These are phyloP conservation scores for Paramecium sexaurelia DNA, from an alignment of 73 alveolate genomes.

Conservation along the genomic window DNA sequence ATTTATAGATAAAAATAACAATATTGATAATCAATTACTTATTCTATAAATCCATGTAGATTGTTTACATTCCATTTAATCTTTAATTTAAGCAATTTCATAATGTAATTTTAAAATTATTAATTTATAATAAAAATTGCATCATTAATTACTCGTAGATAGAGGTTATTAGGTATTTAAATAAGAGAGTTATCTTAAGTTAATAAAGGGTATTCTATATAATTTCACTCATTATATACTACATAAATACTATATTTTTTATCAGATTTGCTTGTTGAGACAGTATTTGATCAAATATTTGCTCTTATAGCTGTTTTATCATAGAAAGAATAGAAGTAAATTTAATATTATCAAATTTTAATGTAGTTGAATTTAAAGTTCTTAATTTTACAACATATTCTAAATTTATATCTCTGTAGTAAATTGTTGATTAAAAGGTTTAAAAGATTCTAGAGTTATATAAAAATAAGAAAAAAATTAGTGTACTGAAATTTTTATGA, in stretches of 20 bases:
- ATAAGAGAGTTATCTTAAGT: not conserved
- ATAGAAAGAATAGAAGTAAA: slow-evolving; percentile 31
- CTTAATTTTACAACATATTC: slow-evolving; percentile 30
- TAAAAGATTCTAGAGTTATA: slow-evolving; percentile 27
- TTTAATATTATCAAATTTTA: slow-evolving; percentile 33
- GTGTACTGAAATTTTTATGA: not conserved
- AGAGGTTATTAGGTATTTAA: slow-evolving; percentile 16
- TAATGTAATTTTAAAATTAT: slow-evolving; percentile 31
- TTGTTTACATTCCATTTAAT: slow-evolving; percentile 50
- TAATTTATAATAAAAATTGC: slow-evolving; percentile 43
- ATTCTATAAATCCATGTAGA: not conserved
- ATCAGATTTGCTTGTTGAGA: slow-evolving; percentile 32
- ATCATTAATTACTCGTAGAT: slow-evolving; percentile 34
- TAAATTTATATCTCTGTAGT: slow-evolving; percentile 50
- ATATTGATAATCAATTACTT: no score
- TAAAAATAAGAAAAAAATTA: not conserved
- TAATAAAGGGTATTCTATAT: not conserved
- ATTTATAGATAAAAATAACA: no score
- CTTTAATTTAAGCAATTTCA: slow-evolving; percentile 40
- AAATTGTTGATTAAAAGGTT: slow-evolving; percentile 45
- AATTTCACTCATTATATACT: slow-evolving; percentile 37
- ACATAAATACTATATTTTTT: slow-evolving; percentile 48
- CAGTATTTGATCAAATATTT: slow-evolving; percentile 1
- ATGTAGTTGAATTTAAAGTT: slow-evolving; percentile 18
- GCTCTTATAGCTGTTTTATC: slow-evolving; percentile 33